Evolutionary conservation across 208 protist genomes (phyloP).

Genomic region (Acanthamoeba lenticulata): DNA sequence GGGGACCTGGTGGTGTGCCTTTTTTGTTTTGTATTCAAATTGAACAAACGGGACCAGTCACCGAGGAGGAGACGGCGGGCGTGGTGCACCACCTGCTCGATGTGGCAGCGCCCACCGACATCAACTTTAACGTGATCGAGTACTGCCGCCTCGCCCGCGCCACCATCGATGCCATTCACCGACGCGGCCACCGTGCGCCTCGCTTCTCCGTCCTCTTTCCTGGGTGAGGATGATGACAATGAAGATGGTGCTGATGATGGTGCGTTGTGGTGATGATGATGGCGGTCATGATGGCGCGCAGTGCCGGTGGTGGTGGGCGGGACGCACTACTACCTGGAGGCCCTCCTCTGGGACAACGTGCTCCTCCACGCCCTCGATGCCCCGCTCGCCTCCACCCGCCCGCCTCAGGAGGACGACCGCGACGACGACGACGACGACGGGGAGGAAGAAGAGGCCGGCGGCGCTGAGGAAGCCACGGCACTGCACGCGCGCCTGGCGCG

Average conservation of each 20-base stretch:
- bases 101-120: not conserved
- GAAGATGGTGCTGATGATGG: not conserved
- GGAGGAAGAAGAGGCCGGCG: not conserved
- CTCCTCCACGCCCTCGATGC: not conserved
- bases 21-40: not conserved
- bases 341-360: conserved; percentile 12
- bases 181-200: not conserved
- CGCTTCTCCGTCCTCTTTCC: not conserved
- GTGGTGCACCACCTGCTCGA: conserved; percentile 36
- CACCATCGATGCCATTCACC: not conserved
- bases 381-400: not conserved
- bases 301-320: conserved; percentile 22
- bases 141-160: conserved; percentile 27
- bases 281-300: not conserved
- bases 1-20: no score
- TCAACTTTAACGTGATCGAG: not conserved
- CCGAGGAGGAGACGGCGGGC: not conserved
- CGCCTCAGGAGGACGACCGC: not conserved
- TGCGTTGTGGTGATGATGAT: not conserved
- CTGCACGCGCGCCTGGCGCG: not conserved
- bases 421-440: not conserved
- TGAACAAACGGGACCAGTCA: not conserved
- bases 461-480: not conserved
- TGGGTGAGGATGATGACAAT: not conserved
- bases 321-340: conserved; percentile 53